phyloP scores from a whole-genome alignment of 805 yeast genomes.

The Pichia californica region DNA sequence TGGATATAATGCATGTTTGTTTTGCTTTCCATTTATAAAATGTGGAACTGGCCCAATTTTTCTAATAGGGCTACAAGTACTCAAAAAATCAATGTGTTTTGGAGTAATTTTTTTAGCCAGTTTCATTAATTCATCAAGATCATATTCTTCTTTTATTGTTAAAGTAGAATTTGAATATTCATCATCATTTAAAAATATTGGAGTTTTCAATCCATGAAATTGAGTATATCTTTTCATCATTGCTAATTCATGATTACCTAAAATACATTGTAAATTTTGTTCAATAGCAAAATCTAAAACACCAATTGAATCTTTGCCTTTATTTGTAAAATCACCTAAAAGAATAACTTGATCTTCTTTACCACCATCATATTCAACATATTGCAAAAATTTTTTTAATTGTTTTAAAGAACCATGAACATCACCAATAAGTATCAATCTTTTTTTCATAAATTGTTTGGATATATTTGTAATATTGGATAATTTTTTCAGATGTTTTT shows the following conservation, averaged over 20 bases:
- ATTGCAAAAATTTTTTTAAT: constrained; percentile 45
- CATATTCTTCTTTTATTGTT: constrained; percentile 21
- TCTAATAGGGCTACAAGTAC: constrained; percentile 58
- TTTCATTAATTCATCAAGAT: constrained; percentile 32
- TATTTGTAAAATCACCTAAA: constrained; percentile 79
- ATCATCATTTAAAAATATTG: constrained; percentile 16
- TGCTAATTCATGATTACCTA: constrained; percentile 87
- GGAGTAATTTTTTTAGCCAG: constrained; percentile 52
- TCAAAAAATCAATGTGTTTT: constrained; percentile 53
- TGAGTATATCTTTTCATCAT: constrained; percentile 59
- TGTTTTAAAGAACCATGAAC: constrained; percentile 73
- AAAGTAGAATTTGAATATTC: constrained; percentile 6
- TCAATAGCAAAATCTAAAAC: constrained; percentile 62
- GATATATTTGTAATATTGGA: constrained; percentile 1
- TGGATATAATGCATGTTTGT: constrained; percentile 18
- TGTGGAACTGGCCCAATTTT: constrained; percentile 56
- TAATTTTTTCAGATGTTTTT: constrained; percentile 18
- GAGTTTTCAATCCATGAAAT: constrained; percentile 40
- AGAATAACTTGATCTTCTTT: constrained; percentile 55
- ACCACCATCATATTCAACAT: constrained; percentile 38
- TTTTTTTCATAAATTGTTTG: constrained; percentile 24
- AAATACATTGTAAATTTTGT: constrained; percentile 58
- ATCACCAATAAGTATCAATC: constrained; percentile 76
- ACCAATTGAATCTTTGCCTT: constrained; percentile 70
- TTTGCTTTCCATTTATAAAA: constrained; percentile 24